Evolutionary conservation across 371 early-diverging fungal genomes (phyloP).

Genomic region (Encephalitozoon intestinalis): DNA sequence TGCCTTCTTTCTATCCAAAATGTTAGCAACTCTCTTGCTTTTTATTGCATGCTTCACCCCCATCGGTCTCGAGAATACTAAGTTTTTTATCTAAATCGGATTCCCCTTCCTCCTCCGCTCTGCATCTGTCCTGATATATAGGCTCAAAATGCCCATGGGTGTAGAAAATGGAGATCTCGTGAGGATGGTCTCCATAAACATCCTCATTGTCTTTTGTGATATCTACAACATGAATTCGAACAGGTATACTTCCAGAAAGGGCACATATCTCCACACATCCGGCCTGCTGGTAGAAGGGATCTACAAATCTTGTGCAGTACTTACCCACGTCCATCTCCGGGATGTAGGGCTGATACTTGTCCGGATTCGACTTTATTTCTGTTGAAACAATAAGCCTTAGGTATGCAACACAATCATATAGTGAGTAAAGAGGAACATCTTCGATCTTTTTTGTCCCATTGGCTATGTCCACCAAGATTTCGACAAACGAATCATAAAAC

Average conservation of each 20-base stretch:
- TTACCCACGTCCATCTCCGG: conserved; percentile 13
- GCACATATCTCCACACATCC: conserved; percentile 32
- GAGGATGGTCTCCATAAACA: background rate
- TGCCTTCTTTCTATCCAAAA: conserved; percentile 5
- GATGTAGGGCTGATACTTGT: conserved; percentile 27
- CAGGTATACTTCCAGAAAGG: background rate
- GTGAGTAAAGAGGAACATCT: background rate
- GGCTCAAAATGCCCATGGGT: conserved; percentile 40
- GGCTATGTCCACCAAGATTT: background rate
- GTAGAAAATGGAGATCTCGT: conserved; percentile 8
- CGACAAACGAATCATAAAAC: conserved; percentile 8
- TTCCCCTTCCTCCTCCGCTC: background rate
- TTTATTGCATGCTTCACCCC: conserved; percentile 33
- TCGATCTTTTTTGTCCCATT: background rate
- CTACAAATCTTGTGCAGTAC: conserved; percentile 30
- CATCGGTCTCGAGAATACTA: background rate
- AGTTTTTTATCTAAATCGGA: background rate
- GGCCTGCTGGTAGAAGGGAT: conserved; percentile 31
- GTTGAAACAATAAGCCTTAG: conserved; percentile 14
- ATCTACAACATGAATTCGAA: conserved; percentile 18
- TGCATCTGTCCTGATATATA: background rate
- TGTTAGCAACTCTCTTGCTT: conserved; percentile 20
- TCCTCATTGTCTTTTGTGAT: conserved; percentile 2
- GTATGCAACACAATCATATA: conserved; percentile 9
- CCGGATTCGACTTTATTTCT: conserved; percentile 20